Evolutionary conservation across 2,329 filamentous ascomycete genomes (phyloP), one percentile per base, ranked within the genome.

Genomic region (Ophiostoma sp.): DNA sequence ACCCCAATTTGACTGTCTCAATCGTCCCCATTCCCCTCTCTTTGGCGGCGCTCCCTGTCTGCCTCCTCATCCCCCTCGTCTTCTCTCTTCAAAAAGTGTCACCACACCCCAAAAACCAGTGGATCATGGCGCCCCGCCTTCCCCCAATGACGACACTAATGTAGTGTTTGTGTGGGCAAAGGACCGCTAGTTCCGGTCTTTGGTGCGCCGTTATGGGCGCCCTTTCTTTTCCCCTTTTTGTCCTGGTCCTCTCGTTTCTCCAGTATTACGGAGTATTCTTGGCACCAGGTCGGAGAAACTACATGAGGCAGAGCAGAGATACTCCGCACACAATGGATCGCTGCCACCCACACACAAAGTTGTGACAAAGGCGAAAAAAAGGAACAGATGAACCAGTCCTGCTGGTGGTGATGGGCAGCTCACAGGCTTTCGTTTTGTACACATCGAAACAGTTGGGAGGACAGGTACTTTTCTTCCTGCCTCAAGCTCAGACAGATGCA

Each of bases 41-140:
- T 33, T 61, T 33, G 25, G 7, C 7, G n/a, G 28, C 31, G n/a
- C 22, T n/a, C 28, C 52, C 6, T 50, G 48, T 57, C 22, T 25
- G 22, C 52, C 22, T 36, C 15, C 57, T n/a, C 31, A 28, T 61
- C 57, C 33, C 15, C 57, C 57, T 39, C 31, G 36, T 25, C 39
- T 28, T 19, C 59, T 19, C 59, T 39, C 19, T 63, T 9, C 33
- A 45, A 66, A 52, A 69, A 52, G 45, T 69, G 66, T 69, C 66
- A 69, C 15, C 48, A 69, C 66, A 69, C 66, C 45, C 66, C 45
- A 52, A 36, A 69, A 69, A 36, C 19, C 66, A 69, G 45, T 69
- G 66, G 66, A 39, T 6, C 66, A 22, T 2, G 31, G 25, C 45
- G 66, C 63, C 63, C 61, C 33, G 33, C 19, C 33, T 36, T 45